Base-by-base conservation (phyloP, 2,329 filamentous ascomycete species). In the Beauveria sp. region DNA sequence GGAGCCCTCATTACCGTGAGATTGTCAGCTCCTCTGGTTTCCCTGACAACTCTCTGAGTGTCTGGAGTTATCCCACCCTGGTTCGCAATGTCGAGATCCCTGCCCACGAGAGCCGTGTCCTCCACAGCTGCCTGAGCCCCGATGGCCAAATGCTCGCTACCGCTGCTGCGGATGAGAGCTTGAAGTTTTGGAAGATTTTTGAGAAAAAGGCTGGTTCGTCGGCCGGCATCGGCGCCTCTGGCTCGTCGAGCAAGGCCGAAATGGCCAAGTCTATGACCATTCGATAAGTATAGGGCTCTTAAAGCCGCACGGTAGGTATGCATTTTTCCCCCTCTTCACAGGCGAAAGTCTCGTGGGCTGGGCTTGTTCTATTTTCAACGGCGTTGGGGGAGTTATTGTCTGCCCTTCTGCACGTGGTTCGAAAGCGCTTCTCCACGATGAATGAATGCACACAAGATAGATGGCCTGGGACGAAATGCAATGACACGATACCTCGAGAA, bases 141-240 rank as follows among this genome's bases (percentile, higher is more conserved):
- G 94, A 99, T 71, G 94, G 94, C 57, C 94, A 99, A 80, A 96
- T 97, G 86, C 85, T 99, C 61, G 94, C 94, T 55, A 99, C 94
- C 56, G 93, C 94, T 63, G 88, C 93, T 68, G 92, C 93, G 43
- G 94, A 99, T 70, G 94, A 99, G 82, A 93, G 89, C 72, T 83
- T 99, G 75, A 99, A 99, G 80, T 99, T 99, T 83, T 99, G 94
- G 94, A 99, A 99, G 86, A 84, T 99, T 69, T 99, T 99, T 71
- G 94, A 99, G 84, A 97, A 96, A 85, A 97, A 97, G 85, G 81
- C 92, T 20, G 92, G 91, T 60, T 80, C 84, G 62, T 79, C 84
- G 63, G 84, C 87, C 56, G 84, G 85, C 54, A 80, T 86, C 59
- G 82, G 84, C 63, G 81, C 84, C 67, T 83, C 87, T 62, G 86